Evolutionary conservation across 768 basidiomycete species (phyloP).

Genomic region (Tremella mesenterica): DNA sequence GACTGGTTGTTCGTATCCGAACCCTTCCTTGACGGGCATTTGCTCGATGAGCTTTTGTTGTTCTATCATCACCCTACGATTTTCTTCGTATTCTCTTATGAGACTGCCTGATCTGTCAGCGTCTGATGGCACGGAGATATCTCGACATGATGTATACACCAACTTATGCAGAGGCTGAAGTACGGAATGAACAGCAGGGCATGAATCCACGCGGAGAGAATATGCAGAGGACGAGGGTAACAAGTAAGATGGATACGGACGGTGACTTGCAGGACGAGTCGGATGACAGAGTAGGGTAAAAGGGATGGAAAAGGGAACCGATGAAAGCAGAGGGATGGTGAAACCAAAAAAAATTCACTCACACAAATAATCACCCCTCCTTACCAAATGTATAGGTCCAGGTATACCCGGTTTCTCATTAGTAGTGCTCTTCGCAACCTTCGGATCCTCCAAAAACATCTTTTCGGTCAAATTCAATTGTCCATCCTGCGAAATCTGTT

Average conservation of each 20-base stretch:
- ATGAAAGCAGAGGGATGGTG: neutral
- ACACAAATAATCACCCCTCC: constrained; percentile 83
- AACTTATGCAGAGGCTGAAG: too few relatives aligned
- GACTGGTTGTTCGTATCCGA: constrained; percentile 25
- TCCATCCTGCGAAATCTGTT: constrained; percentile 75
- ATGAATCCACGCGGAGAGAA: too few relatives aligned
- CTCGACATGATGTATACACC: too few relatives aligned
- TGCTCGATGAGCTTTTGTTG: constrained; percentile 31
- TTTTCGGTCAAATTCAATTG: constrained; percentile 77
- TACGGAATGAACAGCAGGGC: too few relatives aligned
- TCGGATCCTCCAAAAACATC: constrained; percentile 96
- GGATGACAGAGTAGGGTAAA: too few relatives aligned
- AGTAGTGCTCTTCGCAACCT: constrained; percentile 55
- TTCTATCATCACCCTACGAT: constrained; percentile 31
- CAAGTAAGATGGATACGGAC: too few relatives aligned
- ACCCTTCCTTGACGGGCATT: constrained; percentile 34
- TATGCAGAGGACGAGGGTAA: too few relatives aligned
- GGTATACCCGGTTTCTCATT: constrained; percentile 56
- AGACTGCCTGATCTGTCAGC: constrained; percentile 28
- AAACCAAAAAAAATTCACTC: too few relatives aligned
- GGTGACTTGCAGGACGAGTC: too few relatives aligned
- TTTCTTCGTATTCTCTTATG: constrained; percentile 42
- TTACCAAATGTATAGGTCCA: constrained; percentile 94
- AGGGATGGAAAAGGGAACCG: neutral
- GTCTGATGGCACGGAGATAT: constrained; percentile 64